Conservation (phyloP, 2,329 filamentous ascomycete species). For the Metarhizium humberi region DNA sequence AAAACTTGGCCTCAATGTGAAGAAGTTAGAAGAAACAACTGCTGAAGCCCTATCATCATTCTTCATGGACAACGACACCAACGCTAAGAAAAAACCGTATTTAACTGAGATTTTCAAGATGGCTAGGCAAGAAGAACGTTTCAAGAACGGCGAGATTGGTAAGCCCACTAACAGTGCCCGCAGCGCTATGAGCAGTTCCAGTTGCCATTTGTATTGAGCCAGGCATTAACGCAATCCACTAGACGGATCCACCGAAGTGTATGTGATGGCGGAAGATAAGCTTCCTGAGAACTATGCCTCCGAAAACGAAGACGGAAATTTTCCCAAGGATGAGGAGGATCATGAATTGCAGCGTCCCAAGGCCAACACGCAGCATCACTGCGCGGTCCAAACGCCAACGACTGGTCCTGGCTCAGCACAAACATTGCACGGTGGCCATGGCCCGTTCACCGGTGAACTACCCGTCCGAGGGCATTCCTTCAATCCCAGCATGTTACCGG, state of each 20-base stretch:
- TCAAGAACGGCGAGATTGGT: constrained; percentile 49
- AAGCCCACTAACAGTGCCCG: constrained; percentile 10
- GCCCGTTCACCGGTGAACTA: constrained; percentile 32
- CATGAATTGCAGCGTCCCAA: constrained; percentile 28
- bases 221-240: constrained; percentile 6
- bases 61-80: constrained; percentile 48
- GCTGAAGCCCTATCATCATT: constrained; percentile 48
- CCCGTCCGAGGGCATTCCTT: constrained; percentile 34
- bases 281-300: constrained; percentile 36
- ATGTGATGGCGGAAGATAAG: constrained; percentile 44
- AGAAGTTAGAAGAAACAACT: constrained; percentile 49
- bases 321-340: constrained; percentile 34
- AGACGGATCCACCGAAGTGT: constrained; percentile 40
- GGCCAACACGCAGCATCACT: constrained; percentile 16
- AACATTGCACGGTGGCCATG: constrained; percentile 20
- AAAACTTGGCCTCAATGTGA: constrained; percentile 42
- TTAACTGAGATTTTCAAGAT: constrained; percentile 55
- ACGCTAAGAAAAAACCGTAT: constrained; percentile 44
- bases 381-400: constrained; percentile 24
- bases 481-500: constrained; percentile 27
- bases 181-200: too few species aligned
- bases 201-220: neutral
- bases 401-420: constrained; percentile 27
- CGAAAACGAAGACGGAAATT: constrained; percentile 34
- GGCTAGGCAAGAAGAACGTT: constrained; percentile 47